A percentile compares a stretch with the other conserved stretches of the same genome.
Conservation (phyloP, 345 rosid genomes). For the Linum usitatissimum region DNA sequence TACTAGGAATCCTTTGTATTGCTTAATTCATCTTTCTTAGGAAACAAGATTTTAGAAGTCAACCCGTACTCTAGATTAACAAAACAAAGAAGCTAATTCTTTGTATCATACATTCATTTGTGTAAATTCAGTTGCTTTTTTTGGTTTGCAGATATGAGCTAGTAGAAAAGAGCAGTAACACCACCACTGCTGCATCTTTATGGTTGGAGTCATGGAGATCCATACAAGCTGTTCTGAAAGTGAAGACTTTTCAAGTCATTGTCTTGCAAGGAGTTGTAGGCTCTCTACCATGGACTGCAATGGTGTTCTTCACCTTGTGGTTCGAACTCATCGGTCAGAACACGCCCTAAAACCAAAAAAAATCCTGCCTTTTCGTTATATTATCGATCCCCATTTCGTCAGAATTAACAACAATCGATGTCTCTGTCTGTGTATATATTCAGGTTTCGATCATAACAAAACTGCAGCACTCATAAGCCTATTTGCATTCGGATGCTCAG, state of each 20-base stretch:
- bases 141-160: constrained; percentile 41
- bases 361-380: too few relatives aligned
- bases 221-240: constrained; percentile 59
- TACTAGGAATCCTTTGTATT: too few relatives aligned
- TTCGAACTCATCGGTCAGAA: constrained; percentile 75
- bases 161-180: constrained; percentile 27
- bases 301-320: constrained; percentile 98
- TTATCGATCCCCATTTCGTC: neutral
- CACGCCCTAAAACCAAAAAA: neutral
- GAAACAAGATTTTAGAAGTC: too few relatives aligned
- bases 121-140: constrained; percentile 11
- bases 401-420: neutral
- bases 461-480: constrained; percentile 72
- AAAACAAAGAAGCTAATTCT: neutral
- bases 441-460: constrained; percentile 71
- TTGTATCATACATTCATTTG: neutral
- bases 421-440: neutral
- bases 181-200: constrained; percentile 29
- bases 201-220: constrained; percentile 72
- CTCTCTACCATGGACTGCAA: constrained; percentile 87
- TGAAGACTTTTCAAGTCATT: constrained; percentile 74
- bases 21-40: too few relatives aligned
- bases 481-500: constrained; percentile 68
- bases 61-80: neutral
- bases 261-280: constrained; percentile 88